phyloP scores from a whole-genome alignment of 176 grass and related monocot genomes.

The Elaeis guineensis region DNA sequence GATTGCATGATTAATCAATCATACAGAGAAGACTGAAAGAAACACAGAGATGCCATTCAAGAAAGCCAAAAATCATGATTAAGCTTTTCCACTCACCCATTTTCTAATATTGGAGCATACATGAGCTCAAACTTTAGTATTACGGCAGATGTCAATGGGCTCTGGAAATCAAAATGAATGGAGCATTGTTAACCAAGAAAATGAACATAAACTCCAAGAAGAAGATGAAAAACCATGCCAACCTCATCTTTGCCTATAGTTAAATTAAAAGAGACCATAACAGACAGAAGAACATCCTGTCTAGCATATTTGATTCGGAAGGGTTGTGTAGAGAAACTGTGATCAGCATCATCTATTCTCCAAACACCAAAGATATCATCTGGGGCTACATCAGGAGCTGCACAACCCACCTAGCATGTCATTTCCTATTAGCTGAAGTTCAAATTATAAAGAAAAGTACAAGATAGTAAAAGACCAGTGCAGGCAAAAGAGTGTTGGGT shows the following conservation, averaged over 20 bases:
- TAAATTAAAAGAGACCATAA: slow-evolving; percentile 96
- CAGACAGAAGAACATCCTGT: slow-evolving; percentile 78
- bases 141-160: slow-evolving; percentile 46
- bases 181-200: slow-evolving; percentile 1
- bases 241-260: slow-evolving; percentile 64
- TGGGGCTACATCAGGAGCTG: slow-evolving; percentile 59
- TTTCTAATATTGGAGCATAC: slow-evolving; percentile 46
- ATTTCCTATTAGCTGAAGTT: slow-evolving; percentile 63
- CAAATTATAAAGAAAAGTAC: slow-evolving; percentile 14
- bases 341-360: slow-evolving; percentile 75
- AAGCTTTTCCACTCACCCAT: slow-evolving; percentile 27
- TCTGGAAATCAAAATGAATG: slow-evolving; percentile 38
- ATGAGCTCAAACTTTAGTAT: slow-evolving; percentile 93
- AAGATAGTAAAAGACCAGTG: too few relatives aligned
- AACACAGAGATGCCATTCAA: too few relatives aligned
- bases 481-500: not conserved
- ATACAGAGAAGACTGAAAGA: too few relatives aligned
- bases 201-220: slow-evolving; percentile 2
- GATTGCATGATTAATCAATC: too few relatives aligned
- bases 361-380: slow-evolving; percentile 60
- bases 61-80: too few relatives aligned
- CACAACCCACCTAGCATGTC: slow-evolving; percentile 84
- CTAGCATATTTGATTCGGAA: slow-evolving; percentile 82
- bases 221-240: slow-evolving; percentile 19
- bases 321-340: slow-evolving; percentile 86